These are phyloP conservation scores for Exserohilum turcica DNA, from an alignment of 2,329 filamentous ascomycete genomes.

Conservation along the genomic window DNA sequence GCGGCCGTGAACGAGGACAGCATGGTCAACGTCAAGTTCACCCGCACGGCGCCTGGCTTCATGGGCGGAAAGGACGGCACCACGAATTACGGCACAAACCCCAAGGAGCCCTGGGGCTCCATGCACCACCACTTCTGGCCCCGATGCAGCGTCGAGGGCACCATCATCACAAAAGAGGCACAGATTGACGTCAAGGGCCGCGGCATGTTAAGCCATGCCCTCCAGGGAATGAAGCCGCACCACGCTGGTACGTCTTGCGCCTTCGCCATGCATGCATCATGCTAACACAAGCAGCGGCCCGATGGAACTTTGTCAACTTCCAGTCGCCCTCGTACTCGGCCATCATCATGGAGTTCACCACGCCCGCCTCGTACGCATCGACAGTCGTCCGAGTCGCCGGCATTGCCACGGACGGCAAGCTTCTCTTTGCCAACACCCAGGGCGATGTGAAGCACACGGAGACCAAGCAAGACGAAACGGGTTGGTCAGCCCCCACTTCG, in stretches of 20 bases:
- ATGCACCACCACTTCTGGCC: slow-evolving; percentile 98
- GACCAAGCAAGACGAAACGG: slow-evolving; percentile 75
- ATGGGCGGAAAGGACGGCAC: slow-evolving; percentile 83
- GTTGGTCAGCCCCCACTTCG: slow-evolving; percentile 85
- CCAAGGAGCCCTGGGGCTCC: slow-evolving; percentile 82
- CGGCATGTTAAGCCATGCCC: slow-evolving; percentile 79
- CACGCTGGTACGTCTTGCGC: slow-evolving; percentile 69
- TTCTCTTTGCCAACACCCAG: slow-evolving; percentile 72
- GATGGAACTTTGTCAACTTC: slow-evolving; percentile 94
- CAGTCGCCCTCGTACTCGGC: slow-evolving; percentile 86
- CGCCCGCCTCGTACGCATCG: slow-evolving; percentile 87
- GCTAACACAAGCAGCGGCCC: slow-evolving; percentile 61
- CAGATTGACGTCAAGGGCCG: slow-evolving; percentile 80
- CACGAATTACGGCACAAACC: slow-evolving; percentile 84
- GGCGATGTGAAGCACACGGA: slow-evolving; percentile 72
- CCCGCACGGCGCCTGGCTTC: slow-evolving; percentile 77
- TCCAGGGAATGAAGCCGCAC: slow-evolving; percentile 99
- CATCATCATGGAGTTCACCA: slow-evolving; percentile 94
- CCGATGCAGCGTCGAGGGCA: slow-evolving; percentile 78
- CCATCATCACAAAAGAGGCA: slow-evolving; percentile 80
- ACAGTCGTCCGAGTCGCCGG: slow-evolving; percentile 83
- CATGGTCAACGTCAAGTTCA: slow-evolving; percentile 85
- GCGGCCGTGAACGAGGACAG: slow-evolving; percentile 80
- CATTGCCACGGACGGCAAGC: slow-evolving; percentile 78
- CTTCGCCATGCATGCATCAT: neutral